phyloP scores from a whole-genome alignment of 1,284 basidiomycete species.

The Coniferiporia weirii region DNA sequence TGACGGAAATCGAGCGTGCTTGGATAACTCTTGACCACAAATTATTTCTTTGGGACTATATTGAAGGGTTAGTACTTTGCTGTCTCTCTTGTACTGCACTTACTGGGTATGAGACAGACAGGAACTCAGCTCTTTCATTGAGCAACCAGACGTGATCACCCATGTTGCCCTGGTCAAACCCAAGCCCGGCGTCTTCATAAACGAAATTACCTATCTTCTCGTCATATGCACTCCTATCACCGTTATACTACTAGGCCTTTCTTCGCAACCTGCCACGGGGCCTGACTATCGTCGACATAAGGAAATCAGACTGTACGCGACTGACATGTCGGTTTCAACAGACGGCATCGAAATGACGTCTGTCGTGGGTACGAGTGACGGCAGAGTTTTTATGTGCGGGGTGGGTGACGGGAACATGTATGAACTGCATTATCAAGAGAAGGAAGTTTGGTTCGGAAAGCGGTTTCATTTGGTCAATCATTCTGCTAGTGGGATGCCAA shows the following conservation, averaged over 20 bases:
- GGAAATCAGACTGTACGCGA: constrained; percentile 87
- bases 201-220: constrained; percentile 86
- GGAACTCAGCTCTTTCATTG: constrained; percentile 84
- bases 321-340: constrained; percentile 76
- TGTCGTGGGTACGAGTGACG: constrained; percentile 74
- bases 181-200: constrained; percentile 82
- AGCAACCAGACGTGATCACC: constrained; percentile 88
- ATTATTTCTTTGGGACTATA: constrained; percentile 95
- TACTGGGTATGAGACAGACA: constrained; percentile 41
- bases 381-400: constrained; percentile 90
- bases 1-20: constrained; percentile 90
- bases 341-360: constrained; percentile 78
- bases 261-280: constrained; percentile 45
- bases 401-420: constrained; percentile 85
- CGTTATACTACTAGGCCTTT: constrained; percentile 83
- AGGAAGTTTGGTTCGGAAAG: constrained; percentile 92
- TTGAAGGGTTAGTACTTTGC: constrained; percentile 67
- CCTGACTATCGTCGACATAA: constrained; percentile 46
- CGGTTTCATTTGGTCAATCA: constrained; percentile 79
- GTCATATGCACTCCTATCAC: constrained; percentile 86
- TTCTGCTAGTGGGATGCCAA: constrained; percentile 69
- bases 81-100: constrained; percentile 1
- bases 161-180: constrained; percentile 82
- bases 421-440: constrained; percentile 90
- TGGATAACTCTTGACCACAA: constrained; percentile 97